These are phyloP conservation scores for Tylopilus balloui DNA, from an alignment of 768 basidiomycete genomes.

Conservation along the genomic window DNA sequence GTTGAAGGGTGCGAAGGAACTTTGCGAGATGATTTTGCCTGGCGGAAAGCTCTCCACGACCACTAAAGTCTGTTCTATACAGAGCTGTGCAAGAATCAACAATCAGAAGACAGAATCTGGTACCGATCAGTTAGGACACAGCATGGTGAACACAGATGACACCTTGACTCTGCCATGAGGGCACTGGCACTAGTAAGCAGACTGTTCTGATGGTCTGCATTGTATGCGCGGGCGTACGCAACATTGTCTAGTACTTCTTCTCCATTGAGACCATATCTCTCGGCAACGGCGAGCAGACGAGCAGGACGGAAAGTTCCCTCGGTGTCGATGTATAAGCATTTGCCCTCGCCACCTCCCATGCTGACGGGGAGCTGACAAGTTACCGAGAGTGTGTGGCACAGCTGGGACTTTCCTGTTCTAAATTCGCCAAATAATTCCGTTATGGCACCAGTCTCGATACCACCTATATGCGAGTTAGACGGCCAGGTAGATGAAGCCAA, in stretches of 20 bases:
- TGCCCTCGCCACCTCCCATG: conserved; percentile 99
- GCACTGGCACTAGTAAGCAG: conserved; percentile 90
- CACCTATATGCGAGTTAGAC: conserved; percentile 47
- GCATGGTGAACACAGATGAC: conserved; percentile 21
- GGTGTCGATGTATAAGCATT: conserved; percentile 98
- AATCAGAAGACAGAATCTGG: conserved; percentile 90
- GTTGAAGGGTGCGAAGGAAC: conserved; percentile 87
- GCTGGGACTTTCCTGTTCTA: conserved; percentile 95
- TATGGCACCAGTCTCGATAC: conserved; percentile 97
- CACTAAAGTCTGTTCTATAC: conserved; percentile 93
- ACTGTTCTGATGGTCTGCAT: conserved; percentile 94
- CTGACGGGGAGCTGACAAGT: conserved; percentile 95
- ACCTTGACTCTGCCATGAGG: conserved; percentile 99
- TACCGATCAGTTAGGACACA: background rate
- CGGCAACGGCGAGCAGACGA: conserved; percentile 89
- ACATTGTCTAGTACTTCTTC: conserved; percentile 98
- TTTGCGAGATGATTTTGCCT: conserved; percentile 95
- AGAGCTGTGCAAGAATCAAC: conserved; percentile 96
- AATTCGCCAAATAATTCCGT: conserved; percentile 99
- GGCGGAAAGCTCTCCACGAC: conserved; percentile 91
- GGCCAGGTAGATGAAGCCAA: conserved; percentile 1
- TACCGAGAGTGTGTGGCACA: conserved; percentile 96
- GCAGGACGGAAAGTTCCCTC: conserved; percentile 99
- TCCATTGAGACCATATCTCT: conserved; percentile 93
- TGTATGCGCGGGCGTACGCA: conserved; percentile 97